These are phyloP conservation scores for Ceratobasidium theobromae DNA, from an alignment of 1,284 basidiomycete species.

Conservation along the genomic window DNA sequence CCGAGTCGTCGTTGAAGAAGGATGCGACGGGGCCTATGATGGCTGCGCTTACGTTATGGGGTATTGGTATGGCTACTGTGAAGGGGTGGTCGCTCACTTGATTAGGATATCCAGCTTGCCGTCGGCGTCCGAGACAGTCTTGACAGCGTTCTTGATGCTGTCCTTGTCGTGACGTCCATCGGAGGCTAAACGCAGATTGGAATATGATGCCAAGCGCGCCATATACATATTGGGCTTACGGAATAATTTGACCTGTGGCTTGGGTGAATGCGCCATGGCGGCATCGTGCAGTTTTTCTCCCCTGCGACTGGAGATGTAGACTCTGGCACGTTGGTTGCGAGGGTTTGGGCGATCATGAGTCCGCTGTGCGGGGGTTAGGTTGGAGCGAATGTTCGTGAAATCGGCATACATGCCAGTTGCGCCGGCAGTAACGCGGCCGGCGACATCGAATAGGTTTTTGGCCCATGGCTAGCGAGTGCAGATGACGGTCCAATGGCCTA, in stretches of 20 bases:
- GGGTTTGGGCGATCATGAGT: constrained; percentile 68
- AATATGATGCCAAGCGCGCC: neutral
- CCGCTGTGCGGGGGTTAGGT: too few relatives aligned
- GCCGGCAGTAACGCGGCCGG: neutral
- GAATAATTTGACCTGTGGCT: constrained; percentile 50
- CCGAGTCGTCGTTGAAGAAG: constrained; percentile 58
- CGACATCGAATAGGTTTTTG: neutral
- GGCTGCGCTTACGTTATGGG: constrained; percentile 60
- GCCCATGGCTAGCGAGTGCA: too few relatives aligned
- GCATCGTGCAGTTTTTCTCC: constrained; percentile 61
- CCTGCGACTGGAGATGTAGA: constrained; percentile 75
- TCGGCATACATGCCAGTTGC: neutral
- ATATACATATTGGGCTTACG: constrained; percentile 49
- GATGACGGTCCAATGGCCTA: too few relatives aligned
- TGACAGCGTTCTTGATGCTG: constrained; percentile 59
- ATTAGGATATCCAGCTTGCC: constrained; percentile 75
- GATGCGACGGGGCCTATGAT: constrained; percentile 62
- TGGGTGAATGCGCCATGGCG: constrained; percentile 40
- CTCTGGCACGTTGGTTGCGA: constrained; percentile 77
- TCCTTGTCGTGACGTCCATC: constrained; percentile 70
- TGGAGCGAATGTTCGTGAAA: too few relatives aligned
- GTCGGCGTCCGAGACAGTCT: constrained; percentile 56
- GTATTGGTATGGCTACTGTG: neutral
- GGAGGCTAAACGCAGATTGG: constrained; percentile 47
- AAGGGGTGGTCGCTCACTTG: constrained; percentile 63